Percentiles rank a stretch among this genome's conserved stretches.
These are phyloP conservation scores for Phytophthora tentaculata DNA, from an alignment of 352 stramenopile genomes.

Conservation along the genomic window DNA sequence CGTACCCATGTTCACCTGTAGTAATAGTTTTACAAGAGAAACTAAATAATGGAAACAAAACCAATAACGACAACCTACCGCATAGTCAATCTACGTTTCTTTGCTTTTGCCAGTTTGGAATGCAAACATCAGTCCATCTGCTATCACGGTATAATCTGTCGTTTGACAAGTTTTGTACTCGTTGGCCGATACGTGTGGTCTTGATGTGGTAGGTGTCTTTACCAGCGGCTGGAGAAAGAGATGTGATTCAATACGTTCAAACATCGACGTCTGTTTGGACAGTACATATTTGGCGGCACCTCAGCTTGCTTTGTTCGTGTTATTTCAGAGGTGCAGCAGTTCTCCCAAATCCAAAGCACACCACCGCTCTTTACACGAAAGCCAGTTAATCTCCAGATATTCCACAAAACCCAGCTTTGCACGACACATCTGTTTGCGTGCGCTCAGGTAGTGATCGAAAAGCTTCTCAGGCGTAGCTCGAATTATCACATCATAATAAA, in stretches of 20 bases:
- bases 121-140: not conserved
- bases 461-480: not conserved
- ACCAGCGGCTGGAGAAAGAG: conserved; percentile 5
- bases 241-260: conserved; percentile 8
- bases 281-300: conserved; percentile 10
- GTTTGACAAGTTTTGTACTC: not conserved
- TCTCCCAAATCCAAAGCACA: conserved; percentile 3
- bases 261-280: not conserved
- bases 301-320: conserved; percentile 19
- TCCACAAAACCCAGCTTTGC: not conserved
- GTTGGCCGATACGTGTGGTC: not conserved
- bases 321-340: conserved; percentile 14
- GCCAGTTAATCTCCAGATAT: conserved; percentile 18
- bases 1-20: too few relatives aligned
- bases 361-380: conserved; percentile 2
- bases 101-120: not conserved
- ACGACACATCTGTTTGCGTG: not conserved
- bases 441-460: conserved; percentile 3
- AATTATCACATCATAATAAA: conserved; percentile 8
- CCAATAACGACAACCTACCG: not conserved
- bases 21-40: too few relatives aligned
- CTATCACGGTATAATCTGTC: not conserved
- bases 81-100: not conserved
- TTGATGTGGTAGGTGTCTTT: conserved; percentile 6
- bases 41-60: too few relatives aligned